Base-by-base conservation (phyloP, 2,329 filamentous ascomycete species). In the Leptographium radiaticola region DNA sequence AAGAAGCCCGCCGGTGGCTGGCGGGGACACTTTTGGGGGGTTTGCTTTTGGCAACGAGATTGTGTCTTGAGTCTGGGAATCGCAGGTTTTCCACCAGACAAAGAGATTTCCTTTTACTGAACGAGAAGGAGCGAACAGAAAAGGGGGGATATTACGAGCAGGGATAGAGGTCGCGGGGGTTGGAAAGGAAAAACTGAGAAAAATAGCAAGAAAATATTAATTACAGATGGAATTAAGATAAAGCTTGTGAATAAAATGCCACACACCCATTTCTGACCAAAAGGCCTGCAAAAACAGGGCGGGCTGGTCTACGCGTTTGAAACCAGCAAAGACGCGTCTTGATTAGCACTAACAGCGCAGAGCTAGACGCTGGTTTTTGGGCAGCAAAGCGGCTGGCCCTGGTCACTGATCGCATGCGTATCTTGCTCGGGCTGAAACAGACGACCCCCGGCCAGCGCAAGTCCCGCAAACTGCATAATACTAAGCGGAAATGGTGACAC, bases 131-230 rank as follows among this genome's bases (percentile, higher is more conserved):
- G 33, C 45, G 45, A 25, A 20, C 16, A 48, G 31, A 25, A 36
- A 36, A 34, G 76, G 52, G 49, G 48, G 38, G 25, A 34, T 44
- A 36, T 34, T 34, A 77, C 2, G 62, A 36, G 42, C 18, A 34
- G 36, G 48, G 33, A 48, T 18, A 20, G 36, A 18, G 20, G 40
- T 31, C 38, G 25, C 31, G 38, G 31, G 31, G 38, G n/a, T 15
- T 30, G 12, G 20, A 8, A 25, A 39, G 20, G 13, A 8, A 48
- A 53, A 47, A 16, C 25, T 25, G n/a, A 7, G 42, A 9, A 53
- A 43, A 44, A 36, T 38, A 38, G 25, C 25, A 43, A 36, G 10
- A 13, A 53, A 42, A 48, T 45, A 52, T 44, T 46, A 13, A 46
- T 47, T 25, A 38, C 40, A 42, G 38, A 48, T 33, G 39, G 45